Conservation (phyloP, 306 rosid species). For the Astragalus membranaceus region DNA sequence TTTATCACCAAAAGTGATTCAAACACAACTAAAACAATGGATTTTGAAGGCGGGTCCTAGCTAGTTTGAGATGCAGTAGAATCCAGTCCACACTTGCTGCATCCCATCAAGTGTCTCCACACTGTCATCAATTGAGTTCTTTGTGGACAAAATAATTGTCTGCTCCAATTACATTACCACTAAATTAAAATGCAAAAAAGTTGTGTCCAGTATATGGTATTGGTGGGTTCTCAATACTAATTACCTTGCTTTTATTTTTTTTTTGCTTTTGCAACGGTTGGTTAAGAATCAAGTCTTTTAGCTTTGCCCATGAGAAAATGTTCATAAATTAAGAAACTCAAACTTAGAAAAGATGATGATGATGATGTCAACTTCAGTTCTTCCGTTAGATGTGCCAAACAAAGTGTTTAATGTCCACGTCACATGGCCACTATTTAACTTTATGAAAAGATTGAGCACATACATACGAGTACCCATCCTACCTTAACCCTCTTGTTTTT, state of each 20-base stretch:
- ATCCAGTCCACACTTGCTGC: slow-evolving; percentile 10
- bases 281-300: neutral
- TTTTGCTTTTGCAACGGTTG: slow-evolving; percentile 24
- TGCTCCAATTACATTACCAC: slow-evolving; percentile 30
- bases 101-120: slow-evolving; percentile 20
- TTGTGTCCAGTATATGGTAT: neutral
- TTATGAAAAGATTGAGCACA: neutral
- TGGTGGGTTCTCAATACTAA: slow-evolving; percentile 33
- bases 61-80: neutral
- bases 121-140: slow-evolving; percentile 1
- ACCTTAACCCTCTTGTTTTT: neutral
- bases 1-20: neutral
- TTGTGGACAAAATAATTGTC: slow-evolving; percentile 18
- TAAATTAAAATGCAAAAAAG: neutral
- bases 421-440: slow-evolving; percentile 18
- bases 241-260: slow-evolving; percentile 7
- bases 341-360: neutral
- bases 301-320: neutral
- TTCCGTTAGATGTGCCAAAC: slow-evolving; percentile 3
- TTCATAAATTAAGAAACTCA: neutral
- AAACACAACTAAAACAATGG: neutral
- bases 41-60: slow-evolving; percentile 17
- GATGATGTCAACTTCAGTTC: slow-evolving; percentile 1
- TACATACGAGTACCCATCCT: neutral
- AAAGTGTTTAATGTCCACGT: slow-evolving; percentile 1